These are phyloP conservation scores for Leersia perrieri DNA, from an alignment of 176 grass and related monocot species.

Conservation along the genomic window DNA sequence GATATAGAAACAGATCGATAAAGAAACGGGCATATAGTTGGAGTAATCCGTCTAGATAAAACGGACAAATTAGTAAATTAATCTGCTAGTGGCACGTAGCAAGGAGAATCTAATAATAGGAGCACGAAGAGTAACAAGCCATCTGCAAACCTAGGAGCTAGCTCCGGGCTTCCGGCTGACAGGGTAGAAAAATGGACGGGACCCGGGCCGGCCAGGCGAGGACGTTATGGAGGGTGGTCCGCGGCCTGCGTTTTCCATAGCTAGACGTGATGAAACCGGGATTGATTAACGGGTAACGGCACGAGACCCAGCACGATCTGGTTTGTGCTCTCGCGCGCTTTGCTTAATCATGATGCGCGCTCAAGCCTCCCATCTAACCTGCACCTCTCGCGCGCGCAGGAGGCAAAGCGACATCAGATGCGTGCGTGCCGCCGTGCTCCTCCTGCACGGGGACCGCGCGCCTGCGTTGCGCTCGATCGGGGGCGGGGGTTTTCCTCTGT, in stretches of 20 bases:
- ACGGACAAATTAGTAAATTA: background rate
- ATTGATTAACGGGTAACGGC: background rate
- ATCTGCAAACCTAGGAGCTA: slow-evolving; percentile 2
- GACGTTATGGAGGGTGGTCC: background rate
- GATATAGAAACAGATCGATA: background rate
- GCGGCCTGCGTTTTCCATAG: background rate
- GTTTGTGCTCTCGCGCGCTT: background rate
- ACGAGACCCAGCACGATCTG: background rate
- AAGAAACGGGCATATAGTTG: background rate
- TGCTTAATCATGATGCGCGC: background rate
- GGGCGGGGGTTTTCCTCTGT: background rate
- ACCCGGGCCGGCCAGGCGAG: background rate
- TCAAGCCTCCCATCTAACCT: background rate
- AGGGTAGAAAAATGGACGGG: slow-evolving; percentile 4
- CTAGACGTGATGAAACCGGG: background rate
- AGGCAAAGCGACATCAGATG: slow-evolving; percentile 21
- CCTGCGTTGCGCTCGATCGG: background rate
- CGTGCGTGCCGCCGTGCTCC: slow-evolving; percentile 32
- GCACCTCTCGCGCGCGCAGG: background rate
- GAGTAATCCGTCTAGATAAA: background rate
- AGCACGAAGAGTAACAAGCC: background rate
- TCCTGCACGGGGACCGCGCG: background rate
- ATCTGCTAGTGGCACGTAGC: background rate
- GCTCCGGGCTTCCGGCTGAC: background rate
- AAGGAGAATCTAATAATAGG: background rate